Percentiles rank a stretch among this genome's conserved stretches.
These are phyloP conservation scores for Mortierella sp. DNA, from an alignment of 371 early-diverging fungal genomes.

Conservation along the genomic window DNA sequence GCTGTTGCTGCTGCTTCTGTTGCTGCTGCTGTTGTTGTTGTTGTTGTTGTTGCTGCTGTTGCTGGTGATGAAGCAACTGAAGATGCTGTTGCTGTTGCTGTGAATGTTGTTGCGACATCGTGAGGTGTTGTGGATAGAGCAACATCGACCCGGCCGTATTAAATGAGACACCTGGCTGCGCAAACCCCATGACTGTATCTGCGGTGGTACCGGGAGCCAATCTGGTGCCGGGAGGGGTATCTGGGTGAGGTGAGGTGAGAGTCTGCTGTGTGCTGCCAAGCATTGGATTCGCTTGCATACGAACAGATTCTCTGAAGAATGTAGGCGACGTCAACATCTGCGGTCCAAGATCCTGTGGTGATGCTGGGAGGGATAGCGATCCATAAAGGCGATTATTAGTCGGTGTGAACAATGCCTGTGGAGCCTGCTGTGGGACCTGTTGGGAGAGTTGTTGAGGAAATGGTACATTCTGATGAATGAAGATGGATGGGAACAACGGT, in stretches of 20 bases:
- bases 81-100: conserved; percentile 30
- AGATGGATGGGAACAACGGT: conserved; percentile 16
- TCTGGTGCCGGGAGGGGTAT: background rate
- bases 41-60: conserved; percentile 18
- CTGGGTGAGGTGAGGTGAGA: background rate
- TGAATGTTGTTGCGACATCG: conserved; percentile 20
- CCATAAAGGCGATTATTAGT: conserved; percentile 7
- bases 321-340: conserved; percentile 14
- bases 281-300: conserved; percentile 1
- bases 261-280: conserved; percentile 2
- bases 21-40: conserved; percentile 9
- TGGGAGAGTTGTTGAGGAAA: conserved; percentile 5
- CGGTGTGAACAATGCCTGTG: conserved; percentile 1
- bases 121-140: conserved; percentile 13
- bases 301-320: conserved; percentile 6
- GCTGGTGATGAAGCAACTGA: conserved; percentile 21
- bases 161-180: conserved; percentile 6
- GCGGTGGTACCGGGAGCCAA: background rate
- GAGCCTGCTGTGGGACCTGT: conserved; percentile 8
- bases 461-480: conserved; percentile 21
- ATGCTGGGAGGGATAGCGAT: conserved; percentile 32
- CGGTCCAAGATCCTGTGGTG: conserved; percentile 24
- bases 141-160: conserved; percentile 5
- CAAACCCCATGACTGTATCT: conserved; percentile 5
- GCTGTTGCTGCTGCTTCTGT: conserved; percentile 16